A percentile compares a stretch with the other conserved stretches of the same genome.
These are phyloP conservation scores for Penicillium sp. DNA, from an alignment of 2,329 filamentous ascomycete genomes.

Conservation along the genomic window DNA sequence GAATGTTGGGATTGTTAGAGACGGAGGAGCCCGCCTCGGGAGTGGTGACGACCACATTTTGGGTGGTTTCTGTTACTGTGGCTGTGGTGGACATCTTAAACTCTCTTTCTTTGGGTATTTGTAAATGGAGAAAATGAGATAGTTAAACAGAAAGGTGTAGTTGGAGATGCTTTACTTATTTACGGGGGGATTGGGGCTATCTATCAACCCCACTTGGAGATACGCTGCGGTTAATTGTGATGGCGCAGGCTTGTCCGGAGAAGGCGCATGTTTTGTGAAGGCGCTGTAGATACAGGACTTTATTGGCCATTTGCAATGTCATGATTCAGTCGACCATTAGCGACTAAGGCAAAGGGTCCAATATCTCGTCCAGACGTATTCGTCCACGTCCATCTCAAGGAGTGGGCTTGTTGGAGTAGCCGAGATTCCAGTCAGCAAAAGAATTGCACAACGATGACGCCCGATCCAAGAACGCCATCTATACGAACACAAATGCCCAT, in stretches of 20 bases:
- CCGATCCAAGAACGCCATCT: slow-evolving; percentile 36
- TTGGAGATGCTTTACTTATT: neutral
- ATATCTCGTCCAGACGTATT: neutral
- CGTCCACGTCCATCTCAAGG: neutral
- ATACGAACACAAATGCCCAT: slow-evolving; percentile 37
- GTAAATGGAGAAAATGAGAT: neutral
- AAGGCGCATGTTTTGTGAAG: slow-evolving; percentile 20
- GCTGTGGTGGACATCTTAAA: slow-evolving; percentile 21
- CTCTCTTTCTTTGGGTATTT: neutral
- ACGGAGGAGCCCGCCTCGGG: slow-evolving; percentile 1
- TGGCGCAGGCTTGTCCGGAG: slow-evolving; percentile 13
- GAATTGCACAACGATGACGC: slow-evolving; percentile 5
- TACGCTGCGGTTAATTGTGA: slow-evolving; percentile 30
- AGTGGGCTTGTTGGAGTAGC: neutral
- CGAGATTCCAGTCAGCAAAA: slow-evolving; percentile 4
- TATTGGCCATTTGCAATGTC: slow-evolving; percentile 7
- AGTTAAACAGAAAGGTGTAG: neutral
- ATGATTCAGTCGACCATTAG: neutral
- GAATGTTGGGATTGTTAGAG: slow-evolving; percentile 19
- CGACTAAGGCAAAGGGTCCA: neutral
- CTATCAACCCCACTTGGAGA: slow-evolving; percentile 41
- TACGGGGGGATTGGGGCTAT: slow-evolving; percentile 1
- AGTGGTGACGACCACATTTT: slow-evolving; percentile 19
- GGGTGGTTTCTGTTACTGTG: slow-evolving; percentile 15
- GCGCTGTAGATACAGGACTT: slow-evolving; percentile 5